These are phyloP conservation scores for Globisporangium radiosum DNA, from an alignment of 352 stramenopile genomes.

Conservation along the genomic window DNA sequence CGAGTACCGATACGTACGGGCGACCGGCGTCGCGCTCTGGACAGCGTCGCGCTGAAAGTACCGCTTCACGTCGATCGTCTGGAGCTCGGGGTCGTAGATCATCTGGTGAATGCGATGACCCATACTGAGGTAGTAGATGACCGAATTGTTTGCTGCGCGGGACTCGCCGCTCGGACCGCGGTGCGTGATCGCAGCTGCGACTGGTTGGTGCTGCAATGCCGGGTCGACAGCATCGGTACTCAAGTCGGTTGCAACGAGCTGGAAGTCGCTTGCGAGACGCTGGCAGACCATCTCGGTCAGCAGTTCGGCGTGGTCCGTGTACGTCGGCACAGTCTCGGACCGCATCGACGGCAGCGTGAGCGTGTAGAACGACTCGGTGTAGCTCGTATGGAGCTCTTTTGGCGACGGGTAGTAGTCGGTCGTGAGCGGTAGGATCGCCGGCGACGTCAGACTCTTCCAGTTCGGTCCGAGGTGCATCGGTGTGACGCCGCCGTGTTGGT, in stretches of 20 bases:
- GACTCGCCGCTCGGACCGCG: conserved; percentile 6
- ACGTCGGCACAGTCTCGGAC: conserved; percentile 45
- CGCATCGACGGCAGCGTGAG: conserved; percentile 49
- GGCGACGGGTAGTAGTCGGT: conserved; percentile 84
- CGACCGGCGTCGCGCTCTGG: conserved; percentile 24
- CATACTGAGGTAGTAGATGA: conserved; percentile 69
- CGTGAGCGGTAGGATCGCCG: conserved; percentile 90
- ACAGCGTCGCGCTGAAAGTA: conserved; percentile 45
- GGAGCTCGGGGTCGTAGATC: conserved; percentile 62
- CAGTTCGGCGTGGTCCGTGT: conserved; percentile 59
- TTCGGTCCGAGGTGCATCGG: conserved; percentile 86
- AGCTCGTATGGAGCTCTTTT: conserved; percentile 55
- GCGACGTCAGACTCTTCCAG: conserved; percentile 94
- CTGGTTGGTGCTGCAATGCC: conserved; percentile 1
- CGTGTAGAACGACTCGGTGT: conserved; percentile 81
- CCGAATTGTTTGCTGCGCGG: conserved; percentile 8
- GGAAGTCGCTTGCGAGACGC: conserved; percentile 67
- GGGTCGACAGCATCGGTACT: neutral
- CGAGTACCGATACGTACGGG: conserved; percentile 55
- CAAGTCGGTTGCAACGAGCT: conserved; percentile 38
- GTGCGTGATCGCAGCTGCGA: neutral
- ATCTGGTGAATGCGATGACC: conserved; percentile 77
- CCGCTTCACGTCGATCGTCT: conserved; percentile 75
- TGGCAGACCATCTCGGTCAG: conserved; percentile 82
- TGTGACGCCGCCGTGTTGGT: conserved; percentile 9